Base-by-base conservation (phyloP, 148 eudicot genomes). In the Salicornia ramosissima region DNA sequence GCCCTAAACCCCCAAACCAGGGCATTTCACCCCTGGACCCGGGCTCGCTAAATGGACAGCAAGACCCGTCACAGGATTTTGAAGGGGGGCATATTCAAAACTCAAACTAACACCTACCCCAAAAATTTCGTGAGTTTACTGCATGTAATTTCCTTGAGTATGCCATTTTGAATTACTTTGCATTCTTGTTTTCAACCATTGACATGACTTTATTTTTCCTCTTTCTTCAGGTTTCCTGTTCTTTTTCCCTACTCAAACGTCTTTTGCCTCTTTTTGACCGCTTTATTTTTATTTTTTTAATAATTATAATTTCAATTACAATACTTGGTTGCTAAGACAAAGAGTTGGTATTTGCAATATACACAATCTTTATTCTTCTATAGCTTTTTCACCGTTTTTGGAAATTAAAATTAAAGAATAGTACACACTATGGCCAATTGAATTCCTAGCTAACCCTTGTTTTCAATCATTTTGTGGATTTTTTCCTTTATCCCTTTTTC, bases 261-360 rank as follows among this genome's bases (percentile, higher is more conserved):
- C 31, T 49, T 70, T 61, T 71, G 31, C 43, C 28, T 31, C 14
- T 29, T 21, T 60, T 71, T 60, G 74, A 71, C 66, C 58, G 45
- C 8, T 47, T 2, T 59, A 12, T 12, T 11, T 47, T 46, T n/a
- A n/a, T n/a, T n/a, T 8, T 36, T 36, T 36, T 36, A n/a, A n/a
- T n/a, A n/a, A n/a, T n/a, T n/a, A n/a, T n/a, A n/a, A n/a, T n/a
- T n/a, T n/a, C n/a, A n/a, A 36, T 36, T 36, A 36, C 57, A 46
- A 47, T 71, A 71, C 74, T 71, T 71, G 74, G 74, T 46, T 30
- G 40, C 66, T 71, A 71, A 59, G 74, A 55, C 66, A 60, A 46
- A 22, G 52, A 60, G 42, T 59, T 31, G 70, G 49, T 26, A 28
- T 67, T 67, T 51, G 71, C 45, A 66, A 43, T 4, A 47, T 21